Conservation (phyloP, 1,139 yeast genomes). For the Debaryomyces psychrophilus region DNA sequence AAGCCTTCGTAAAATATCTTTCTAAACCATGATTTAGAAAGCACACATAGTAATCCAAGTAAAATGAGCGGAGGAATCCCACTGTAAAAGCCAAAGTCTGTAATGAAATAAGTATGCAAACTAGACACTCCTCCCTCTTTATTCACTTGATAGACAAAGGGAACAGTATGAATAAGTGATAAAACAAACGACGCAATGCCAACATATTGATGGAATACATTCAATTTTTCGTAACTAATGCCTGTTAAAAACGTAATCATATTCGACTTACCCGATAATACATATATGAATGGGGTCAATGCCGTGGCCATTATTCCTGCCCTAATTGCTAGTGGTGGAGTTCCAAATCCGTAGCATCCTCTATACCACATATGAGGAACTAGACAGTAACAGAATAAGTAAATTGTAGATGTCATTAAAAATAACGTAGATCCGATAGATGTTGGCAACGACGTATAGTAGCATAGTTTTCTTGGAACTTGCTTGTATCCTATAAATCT, state of each 20-base stretch:
- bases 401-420: constrained; percentile 44
- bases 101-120: constrained; percentile 22
- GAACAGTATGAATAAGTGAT: constrained; percentile 55
- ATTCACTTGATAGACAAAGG: constrained; percentile 51
- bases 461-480: constrained; percentile 39
- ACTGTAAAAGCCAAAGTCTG: constrained; percentile 26
- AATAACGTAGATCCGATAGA: constrained; percentile 53
- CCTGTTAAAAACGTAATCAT: constrained; percentile 56
- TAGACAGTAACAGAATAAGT: constrained; percentile 46
- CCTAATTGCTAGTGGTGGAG: constrained; percentile 65
- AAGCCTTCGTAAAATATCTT: constrained; percentile 53
- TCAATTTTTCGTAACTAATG: constrained; percentile 57
- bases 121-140: constrained; percentile 53
- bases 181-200: constrained; percentile 50
- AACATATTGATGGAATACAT: constrained; percentile 55
- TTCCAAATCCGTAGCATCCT: constrained; percentile 59
- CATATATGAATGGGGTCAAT: constrained; percentile 53
- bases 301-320: constrained; percentile 59
- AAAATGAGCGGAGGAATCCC: constrained; percentile 51
- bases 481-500: constrained; percentile 55
- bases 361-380: constrained; percentile 60
- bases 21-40: constrained; percentile 50
- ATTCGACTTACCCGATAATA: constrained; percentile 57
- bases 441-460: constrained; percentile 51
- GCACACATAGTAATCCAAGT: constrained; percentile 48